Evolutionary conservation across 225 moss, liverwort and hornwort species (phyloP).

Genomic region (Pleurozium schreberi): DNA sequence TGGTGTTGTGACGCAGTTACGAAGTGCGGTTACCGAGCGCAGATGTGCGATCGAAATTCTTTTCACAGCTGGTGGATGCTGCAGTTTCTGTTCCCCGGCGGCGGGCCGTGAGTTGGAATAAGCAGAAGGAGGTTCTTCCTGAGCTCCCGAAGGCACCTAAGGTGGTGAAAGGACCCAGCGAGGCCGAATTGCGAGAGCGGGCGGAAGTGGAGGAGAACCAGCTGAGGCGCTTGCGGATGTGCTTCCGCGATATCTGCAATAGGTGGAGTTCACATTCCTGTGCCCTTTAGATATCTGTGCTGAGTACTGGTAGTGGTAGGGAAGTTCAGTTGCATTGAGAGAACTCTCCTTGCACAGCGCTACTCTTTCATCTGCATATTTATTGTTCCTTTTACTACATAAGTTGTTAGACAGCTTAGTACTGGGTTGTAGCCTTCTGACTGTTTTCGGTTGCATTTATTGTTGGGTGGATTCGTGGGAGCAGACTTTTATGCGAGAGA

Average conservation of each 20-base stretch:
- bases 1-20: slow-evolving; percentile 28
- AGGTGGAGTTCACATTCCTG: slow-evolving; percentile 14
- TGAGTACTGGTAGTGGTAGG: neutral
- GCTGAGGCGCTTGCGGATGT: slow-evolving; percentile 64
- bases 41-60: slow-evolving; percentile 47
- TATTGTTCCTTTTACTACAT: neutral
- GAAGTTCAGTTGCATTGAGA: neutral
- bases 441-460: neutral
- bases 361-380: neutral
- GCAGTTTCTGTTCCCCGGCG: slow-evolving; percentile 27
- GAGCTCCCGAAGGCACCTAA: slow-evolving; percentile 69
- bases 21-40: slow-evolving; percentile 47
- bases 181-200: slow-evolving; percentile 57
- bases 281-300: too few relatives aligned
- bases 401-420: neutral
- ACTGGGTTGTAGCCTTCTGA: neutral
- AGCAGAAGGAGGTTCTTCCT: slow-evolving; percentile 52
- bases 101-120: slow-evolving; percentile 13
- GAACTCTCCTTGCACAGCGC: too few relatives aligned
- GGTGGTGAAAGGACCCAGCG: slow-evolving; percentile 67
- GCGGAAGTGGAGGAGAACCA: slow-evolving; percentile 69
- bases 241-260: slow-evolving; percentile 72
- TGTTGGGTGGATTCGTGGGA: neutral
- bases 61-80: slow-evolving; percentile 53
- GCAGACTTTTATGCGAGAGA: slow-evolving; percentile 65